Evolutionary conservation across 2,329 filamentous ascomycete genomes (phyloP), one percentile per base, ranked within the genome.

Genomic region (Nannizziopsis arthrosporioides): DNA sequence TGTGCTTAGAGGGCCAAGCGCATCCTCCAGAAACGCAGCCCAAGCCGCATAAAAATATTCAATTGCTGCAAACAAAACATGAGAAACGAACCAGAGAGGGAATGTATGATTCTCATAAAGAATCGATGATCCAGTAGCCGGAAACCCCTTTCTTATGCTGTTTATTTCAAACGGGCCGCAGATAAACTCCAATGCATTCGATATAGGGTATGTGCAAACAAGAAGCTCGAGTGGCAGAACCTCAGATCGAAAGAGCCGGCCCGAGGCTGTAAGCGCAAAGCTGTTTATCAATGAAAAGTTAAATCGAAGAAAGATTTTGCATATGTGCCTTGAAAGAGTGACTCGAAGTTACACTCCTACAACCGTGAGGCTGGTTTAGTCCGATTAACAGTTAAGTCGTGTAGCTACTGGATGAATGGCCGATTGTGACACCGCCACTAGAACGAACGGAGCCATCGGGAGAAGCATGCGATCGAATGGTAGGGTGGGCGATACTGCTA

Each of bases 401-500:
- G 22, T 27, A 27, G 7, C 22, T 48, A 38, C 42, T 53, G n/a
- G 44, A 42, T n/a, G 49, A 44, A 36, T 40, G 61, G 46, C 58
- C 57, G 18, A 58, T 62, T 34, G 67, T 68, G 27, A 66, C 65
- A 51, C 67, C 61, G 51, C 67, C 66, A 52, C 68, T 70, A 17
- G 63, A 68, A 17, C 63, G 65, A 14, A 64, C 60, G 39, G 62
- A 60, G 11, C 64, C 61, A 48, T 63, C 64, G 10, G 61, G 59
- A 12, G 61, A 57, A 36, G 62, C 41, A 32, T 61, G 52, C 52
- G 56, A 56, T 27, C 57, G 60, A 51, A 62, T 60, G 12, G 53
- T 52, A 40, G 56, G 44, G 39, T 48, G 55, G 10, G 51, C 57
- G 44, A 57, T 57, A 47, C 55, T 54, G 52, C 67, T 64, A 58